Evolutionary conservation across 352 stramenopile species (phyloP).

Genomic region (Globisporangium mamillatum): DNA sequence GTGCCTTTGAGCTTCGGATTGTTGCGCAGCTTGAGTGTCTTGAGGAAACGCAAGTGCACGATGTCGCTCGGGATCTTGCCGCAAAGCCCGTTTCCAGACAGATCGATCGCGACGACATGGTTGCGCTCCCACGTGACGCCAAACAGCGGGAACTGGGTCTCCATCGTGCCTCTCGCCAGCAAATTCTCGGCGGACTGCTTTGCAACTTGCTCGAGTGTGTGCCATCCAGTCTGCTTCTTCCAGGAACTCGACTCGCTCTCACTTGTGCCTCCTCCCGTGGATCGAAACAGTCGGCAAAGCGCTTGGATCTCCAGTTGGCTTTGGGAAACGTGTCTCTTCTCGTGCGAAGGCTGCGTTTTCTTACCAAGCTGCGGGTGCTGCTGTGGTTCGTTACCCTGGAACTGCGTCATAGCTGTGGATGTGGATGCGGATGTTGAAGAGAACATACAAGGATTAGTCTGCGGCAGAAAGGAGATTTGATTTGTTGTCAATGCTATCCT

Average conservation of each 20-base stretch:
- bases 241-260: constrained; percentile 22
- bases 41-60: constrained; percentile 40
- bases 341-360: neutral
- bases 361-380: neutral
- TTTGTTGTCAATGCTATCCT: neutral
- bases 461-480: neutral
- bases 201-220: constrained; percentile 21
- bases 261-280: constrained; percentile 30
- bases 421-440: neutral
- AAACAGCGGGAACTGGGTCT: constrained; percentile 33
- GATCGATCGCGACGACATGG: constrained; percentile 54
- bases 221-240: constrained; percentile 39
- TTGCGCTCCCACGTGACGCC: constrained; percentile 59
- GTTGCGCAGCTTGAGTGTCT: constrained; percentile 51
- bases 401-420: constrained; percentile 11
- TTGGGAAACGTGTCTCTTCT: constrained; percentile 30
- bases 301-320: constrained; percentile 45
- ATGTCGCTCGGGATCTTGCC: constrained; percentile 46
- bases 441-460: neutral
- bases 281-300: constrained; percentile 37
- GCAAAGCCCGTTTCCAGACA: constrained; percentile 46
- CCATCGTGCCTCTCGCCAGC: constrained; percentile 28
- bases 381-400: neutral
- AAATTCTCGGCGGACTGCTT: constrained; percentile 22
- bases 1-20: constrained; percentile 41